These are phyloP conservation scores for Backusella liffmaniae DNA, from an alignment of 192 early-diverging fungal species.

Conservation along the genomic window DNA sequence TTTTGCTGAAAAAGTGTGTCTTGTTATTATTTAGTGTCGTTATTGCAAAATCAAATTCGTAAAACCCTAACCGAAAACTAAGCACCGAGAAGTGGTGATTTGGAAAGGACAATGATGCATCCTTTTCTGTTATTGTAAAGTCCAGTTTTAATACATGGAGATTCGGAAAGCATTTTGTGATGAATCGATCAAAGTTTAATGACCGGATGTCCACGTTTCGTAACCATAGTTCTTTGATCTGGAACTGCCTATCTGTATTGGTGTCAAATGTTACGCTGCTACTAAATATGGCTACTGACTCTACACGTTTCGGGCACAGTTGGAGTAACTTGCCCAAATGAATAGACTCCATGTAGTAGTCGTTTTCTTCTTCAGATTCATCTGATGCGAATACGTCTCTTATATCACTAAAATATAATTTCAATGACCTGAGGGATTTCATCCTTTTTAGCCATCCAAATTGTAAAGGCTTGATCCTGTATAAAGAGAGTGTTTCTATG, in stretches of 20 bases:
- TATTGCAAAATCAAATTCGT: not conserved
- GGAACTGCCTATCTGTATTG: not conserved
- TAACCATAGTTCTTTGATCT: not conserved
- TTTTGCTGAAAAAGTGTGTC: not conserved
- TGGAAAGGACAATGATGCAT: not conserved
- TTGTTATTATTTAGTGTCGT: not conserved
- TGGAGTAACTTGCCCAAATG: not conserved
- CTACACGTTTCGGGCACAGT: not conserved
- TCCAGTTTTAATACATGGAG: not conserved
- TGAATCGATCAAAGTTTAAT: not conserved
- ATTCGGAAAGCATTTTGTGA: not conserved
- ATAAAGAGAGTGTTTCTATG: not conserved
- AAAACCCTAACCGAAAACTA: not conserved
- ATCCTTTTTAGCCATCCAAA: not conserved
- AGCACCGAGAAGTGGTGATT: not conserved
- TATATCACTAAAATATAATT: not conserved
- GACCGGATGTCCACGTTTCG: not conserved
- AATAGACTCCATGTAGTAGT: not conserved
- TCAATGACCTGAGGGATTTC: not conserved
- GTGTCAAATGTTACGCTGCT: not conserved
- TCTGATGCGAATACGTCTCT: not conserved
- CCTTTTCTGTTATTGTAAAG: not conserved
- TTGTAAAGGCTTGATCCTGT: not conserved
- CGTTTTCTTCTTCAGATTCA: not conserved
- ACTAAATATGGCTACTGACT: not conserved